Evolutionary conservation across 176 grass and related monocot genomes (phyloP), one percentile per base, ranked within the genome.

Genomic region (Poa pratensis): DNA sequence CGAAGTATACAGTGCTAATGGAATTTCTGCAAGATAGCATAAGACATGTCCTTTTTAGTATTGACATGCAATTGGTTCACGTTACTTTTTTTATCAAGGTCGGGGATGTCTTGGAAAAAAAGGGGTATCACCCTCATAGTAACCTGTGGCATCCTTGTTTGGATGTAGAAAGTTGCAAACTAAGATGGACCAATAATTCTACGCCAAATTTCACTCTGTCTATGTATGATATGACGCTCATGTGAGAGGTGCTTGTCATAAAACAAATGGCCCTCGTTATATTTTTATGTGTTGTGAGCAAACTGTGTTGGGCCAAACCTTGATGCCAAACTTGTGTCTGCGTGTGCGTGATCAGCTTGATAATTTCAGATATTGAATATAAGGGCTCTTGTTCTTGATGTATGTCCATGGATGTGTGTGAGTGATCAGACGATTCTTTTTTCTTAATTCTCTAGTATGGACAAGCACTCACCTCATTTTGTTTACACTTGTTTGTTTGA

Each of bases 391-490:
- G 52, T 34, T 79, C 53, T 46, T 19, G 5, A 5, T 52, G 14
- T 75, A 19, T 75, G 26, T 15, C 6, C 13, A 14, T 73, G 24
- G 51, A 28, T 19, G 23, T 45, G 3, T 77, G n/a, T 86, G 24
- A 59, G 40, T 82, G 30, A 24, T 46, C 35, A 75, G 60, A 69
- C 20, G 20, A 5, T 46, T 10, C 10, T 80, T 8, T 16, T 40
- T 35, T 79, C 53, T 32, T 7, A 49, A 61, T 13, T 32, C 7
- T 59, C n/a, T 9, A 78, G 5, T 77, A 12, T 73, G 15, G 10
- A 45, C 10, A 76, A 46, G 2, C 66, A 45, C 16, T 81, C 5
- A 19, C 58, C 30, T 69, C 53, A 23, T 78, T 87, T 87, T 49
- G 7, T 35, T 48, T 17, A 67, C 26, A 59, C 2, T 27, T 86